Evolutionary conservation across 2,329 filamentous ascomycete genomes (phyloP), one percentile per base, ranked within the genome.

Genomic region (Sarocladium oryzae): DNA sequence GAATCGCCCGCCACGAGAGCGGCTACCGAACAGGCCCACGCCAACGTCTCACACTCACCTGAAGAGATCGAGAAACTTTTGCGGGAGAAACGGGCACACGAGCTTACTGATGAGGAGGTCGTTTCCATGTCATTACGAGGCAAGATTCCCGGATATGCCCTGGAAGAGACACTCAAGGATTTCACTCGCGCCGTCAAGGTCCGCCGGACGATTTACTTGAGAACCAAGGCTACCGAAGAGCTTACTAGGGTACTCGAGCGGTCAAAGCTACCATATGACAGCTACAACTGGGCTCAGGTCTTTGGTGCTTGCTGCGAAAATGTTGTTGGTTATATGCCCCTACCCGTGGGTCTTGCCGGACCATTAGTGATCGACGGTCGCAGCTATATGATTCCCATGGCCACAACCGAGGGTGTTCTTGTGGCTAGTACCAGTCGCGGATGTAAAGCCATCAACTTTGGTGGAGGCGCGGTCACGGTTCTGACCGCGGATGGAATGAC

Each of bases 251-350:
- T 83, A 11, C 75, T 99, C 49, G 93, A 96, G 59, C 73, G 74
- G 49, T 97, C 92, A 3, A 87, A 91, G 64, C 77, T 97, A 13
- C 93, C 93, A 0, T 97, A 90, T 67, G 76, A 90, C 61, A 74
- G 90, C 69, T 99, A 95, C 74, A 92, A 97, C 75, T 99, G 95
- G 75, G 88, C 92, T 56, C 86, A 91, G 54, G 93, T 99, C 38
- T 85, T 95, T 58, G 93, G 93, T 43, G 93, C 93, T 53, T 99
- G 93, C 77, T 99, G 93, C 67, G 93, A 99, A 71, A 99, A 99
- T 61, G 93, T 99, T 50, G 87, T 99, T 63, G 93, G 93, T 57
- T 97, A 95, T 66, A 78, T 97, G 71, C 93, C 93, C 13, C 76
- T 99, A 11, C 93, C 93, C 36, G 80, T 99, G 41, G 93, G 93